phyloP scores from a whole-genome alignment of 208 protist species.

The Naegleria lovaniensis region DNA sequence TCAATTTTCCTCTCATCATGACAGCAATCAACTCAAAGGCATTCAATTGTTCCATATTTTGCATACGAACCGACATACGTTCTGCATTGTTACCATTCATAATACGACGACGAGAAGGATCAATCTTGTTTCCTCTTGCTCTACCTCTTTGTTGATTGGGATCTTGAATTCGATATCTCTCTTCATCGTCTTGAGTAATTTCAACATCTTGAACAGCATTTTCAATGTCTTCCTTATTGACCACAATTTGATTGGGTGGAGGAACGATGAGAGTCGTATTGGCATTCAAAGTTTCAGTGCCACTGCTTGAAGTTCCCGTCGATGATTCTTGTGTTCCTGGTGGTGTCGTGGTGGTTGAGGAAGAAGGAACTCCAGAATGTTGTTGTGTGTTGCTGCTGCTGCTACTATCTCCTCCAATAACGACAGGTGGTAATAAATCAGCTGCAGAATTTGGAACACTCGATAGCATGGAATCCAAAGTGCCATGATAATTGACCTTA shows the following conservation, averaged over 20 bases:
- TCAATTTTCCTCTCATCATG: background rate
- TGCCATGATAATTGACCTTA: too few relatives aligned
- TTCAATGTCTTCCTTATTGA: background rate
- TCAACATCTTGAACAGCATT: background rate
- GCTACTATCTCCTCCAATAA: too few relatives aligned
- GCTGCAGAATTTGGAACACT: too few relatives aligned
- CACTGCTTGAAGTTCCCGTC: background rate
- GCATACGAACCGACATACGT: background rate
- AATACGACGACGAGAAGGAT: background rate
- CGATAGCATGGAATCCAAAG: too few relatives aligned
- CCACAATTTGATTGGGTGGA: background rate
- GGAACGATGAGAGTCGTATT: too few relatives aligned
- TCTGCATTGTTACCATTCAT: background rate
- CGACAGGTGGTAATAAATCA: too few relatives aligned
- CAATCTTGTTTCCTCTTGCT: background rate
- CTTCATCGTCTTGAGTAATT: background rate
- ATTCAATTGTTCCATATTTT: slow-evolving; percentile 4
- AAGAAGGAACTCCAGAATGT: background rate
- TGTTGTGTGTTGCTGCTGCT: background rate
- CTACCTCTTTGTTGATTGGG: background rate
- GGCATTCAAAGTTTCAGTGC: too few relatives aligned
- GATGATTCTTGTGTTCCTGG: background rate
- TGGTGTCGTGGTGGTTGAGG: background rate
- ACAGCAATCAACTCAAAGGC: background rate
- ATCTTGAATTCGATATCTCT: too few relatives aligned